Percentiles rank a stretch among this genome's conserved stretches.
These are phyloP conservation scores for Neocallimastix lanati DNA, from an alignment of 192 early-diverging fungal genomes.

Conservation along the genomic window DNA sequence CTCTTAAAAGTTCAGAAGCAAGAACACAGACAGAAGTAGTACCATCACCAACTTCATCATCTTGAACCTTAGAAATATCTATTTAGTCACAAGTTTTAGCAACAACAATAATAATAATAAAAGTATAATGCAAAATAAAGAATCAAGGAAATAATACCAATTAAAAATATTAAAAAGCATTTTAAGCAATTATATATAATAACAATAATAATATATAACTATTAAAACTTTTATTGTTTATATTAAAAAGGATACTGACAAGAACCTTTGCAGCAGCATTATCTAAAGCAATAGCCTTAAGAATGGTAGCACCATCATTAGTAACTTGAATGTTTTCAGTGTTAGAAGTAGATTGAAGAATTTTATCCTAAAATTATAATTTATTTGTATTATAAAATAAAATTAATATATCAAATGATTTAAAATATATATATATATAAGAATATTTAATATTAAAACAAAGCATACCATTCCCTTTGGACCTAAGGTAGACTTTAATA, in stretches of 20 bases:
- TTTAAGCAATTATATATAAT: too few relatives aligned
- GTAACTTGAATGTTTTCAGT: constrained; percentile 79
- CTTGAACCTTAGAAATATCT: constrained; percentile 95
- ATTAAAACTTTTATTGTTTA: too few relatives aligned
- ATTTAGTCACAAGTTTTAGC: too few relatives aligned
- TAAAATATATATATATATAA: too few relatives aligned
- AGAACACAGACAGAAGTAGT: constrained; percentile 98
- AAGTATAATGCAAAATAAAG: too few relatives aligned
- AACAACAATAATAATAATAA: too few relatives aligned
- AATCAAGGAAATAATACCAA: neutral
- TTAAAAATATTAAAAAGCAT: too few relatives aligned
- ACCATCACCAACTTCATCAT: constrained; percentile 98
- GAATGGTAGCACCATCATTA: constrained; percentile 97
- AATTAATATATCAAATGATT: too few relatives aligned
- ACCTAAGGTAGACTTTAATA: constrained; percentile 91
- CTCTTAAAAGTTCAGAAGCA: constrained; percentile 83
- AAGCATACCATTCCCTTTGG: constrained; percentile 86
- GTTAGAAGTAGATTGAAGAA: constrained; percentile 70
- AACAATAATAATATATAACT: too few relatives aligned
- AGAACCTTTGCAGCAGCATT: constrained; percentile 95
- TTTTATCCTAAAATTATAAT: constrained; percentile 65
- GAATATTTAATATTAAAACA: too few relatives aligned
- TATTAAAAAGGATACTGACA: constrained; percentile 26
- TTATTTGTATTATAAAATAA: too few relatives aligned
- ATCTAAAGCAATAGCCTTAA: constrained; percentile 91